Conservation (phyloP, 2,329 filamentous ascomycete species). For the Xylariaceae sp. region DNA sequence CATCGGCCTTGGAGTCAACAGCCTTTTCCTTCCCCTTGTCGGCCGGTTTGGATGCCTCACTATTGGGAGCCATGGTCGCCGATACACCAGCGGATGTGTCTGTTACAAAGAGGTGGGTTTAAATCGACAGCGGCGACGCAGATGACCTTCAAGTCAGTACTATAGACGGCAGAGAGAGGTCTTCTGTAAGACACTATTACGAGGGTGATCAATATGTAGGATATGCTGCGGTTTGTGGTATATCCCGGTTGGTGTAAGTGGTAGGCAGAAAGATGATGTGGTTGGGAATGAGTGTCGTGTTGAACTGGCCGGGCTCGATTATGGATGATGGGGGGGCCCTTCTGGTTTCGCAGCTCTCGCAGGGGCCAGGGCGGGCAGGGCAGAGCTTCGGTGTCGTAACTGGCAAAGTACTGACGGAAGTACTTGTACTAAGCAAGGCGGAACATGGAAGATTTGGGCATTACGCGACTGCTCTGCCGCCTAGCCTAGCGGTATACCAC, state of each 20-base stretch:
- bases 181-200: not conserved
- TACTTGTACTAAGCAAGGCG: conserved; percentile 17
- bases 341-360: not conserved
- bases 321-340: not conserved
- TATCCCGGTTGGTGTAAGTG: not conserved
- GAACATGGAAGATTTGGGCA: conserved; percentile 17
- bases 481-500: conserved; percentile 23
- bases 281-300: not conserved
- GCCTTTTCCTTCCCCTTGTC: conserved; percentile 98
- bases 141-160: not conserved
- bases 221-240: not conserved
- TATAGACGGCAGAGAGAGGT: not conserved
- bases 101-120: conserved; percentile 9
- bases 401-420: not conserved
- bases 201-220: not conserved
- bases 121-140: conserved; percentile 3
- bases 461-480: conserved; percentile 33
- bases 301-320: not conserved
- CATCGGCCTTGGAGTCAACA: conserved; percentile 57
- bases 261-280: not conserved
- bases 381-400: conserved; percentile 1
- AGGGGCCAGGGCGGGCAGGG: not conserved
- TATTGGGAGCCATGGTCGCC: conserved; percentile 82
- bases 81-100: conserved; percentile 20
- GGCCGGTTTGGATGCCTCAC: conserved; percentile 73